A percentile compares a stretch with the other conserved stretches of the same genome.
phyloP scores from a whole-genome alignment of 1,284 basidiomycete species.

The Marasmius sp. region DNA sequence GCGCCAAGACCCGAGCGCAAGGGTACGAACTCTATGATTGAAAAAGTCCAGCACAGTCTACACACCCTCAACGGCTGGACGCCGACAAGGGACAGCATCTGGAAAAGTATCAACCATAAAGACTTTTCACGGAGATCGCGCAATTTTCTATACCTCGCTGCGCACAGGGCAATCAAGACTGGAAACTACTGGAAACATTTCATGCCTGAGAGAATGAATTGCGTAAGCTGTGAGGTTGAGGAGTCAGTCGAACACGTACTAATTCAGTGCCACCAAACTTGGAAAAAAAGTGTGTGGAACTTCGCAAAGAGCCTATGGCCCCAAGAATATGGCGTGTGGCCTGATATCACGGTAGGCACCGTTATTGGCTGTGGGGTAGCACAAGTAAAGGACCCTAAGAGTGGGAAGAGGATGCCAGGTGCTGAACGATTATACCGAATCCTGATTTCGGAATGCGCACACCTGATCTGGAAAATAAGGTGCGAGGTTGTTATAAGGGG shows the following conservation, averaged over 20 bases:
- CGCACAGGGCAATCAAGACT: neutral
- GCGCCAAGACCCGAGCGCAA: neutral
- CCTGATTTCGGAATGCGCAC: slow-evolving; percentile 8
- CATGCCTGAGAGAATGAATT: neutral
- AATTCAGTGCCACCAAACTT: neutral
- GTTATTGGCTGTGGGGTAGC: neutral
- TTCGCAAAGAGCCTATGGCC: neutral
- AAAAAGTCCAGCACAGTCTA: neutral
- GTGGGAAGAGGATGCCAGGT: neutral
- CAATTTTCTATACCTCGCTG: neutral
- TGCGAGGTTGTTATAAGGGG: neutral
- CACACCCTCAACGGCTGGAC: neutral
- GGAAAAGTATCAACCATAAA: neutral
- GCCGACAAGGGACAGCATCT: neutral
- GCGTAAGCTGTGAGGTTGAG: too few species aligned
- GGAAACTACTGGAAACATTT: slow-evolving; percentile 6
- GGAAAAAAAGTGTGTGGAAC: neutral
- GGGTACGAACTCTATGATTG: neutral
- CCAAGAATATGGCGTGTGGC: neutral
- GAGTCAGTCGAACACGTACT: slow-evolving; percentile 4
- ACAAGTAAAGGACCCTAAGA: neutral
- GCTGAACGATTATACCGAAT: slow-evolving; percentile 1
- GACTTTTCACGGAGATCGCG: neutral
- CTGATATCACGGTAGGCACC: neutral
- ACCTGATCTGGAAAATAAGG: slow-evolving; percentile 6